Percentiles rank a stretch among this genome's conserved stretches.
Conservation (phyloP, 768 basidiomycete species). For the Pleurotus ostreatus region DNA sequence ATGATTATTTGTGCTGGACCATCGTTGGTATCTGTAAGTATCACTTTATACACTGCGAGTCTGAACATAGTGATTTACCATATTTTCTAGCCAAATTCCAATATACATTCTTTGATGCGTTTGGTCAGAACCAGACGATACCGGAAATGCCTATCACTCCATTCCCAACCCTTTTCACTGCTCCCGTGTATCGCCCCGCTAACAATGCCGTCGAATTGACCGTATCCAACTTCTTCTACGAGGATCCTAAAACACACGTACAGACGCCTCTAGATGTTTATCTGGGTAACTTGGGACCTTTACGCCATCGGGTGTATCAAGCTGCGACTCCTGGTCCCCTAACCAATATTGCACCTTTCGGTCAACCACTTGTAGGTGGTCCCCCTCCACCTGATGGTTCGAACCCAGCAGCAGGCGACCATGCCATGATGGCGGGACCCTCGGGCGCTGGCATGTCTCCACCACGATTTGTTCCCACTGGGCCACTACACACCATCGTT, state of each 20-base stretch:
- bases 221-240: conserved; percentile 85
- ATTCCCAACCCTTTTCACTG: conserved; percentile 81
- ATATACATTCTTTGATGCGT: conserved; percentile 91
- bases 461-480: conserved; percentile 49
- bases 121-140: conserved; percentile 73
- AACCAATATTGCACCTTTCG: conserved; percentile 58
- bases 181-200: conserved; percentile 68
- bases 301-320: conserved; percentile 74
- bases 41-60: conserved; percentile 7
- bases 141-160: conserved; percentile 84
- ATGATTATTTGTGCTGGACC: conserved; percentile 95
- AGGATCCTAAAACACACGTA: conserved; percentile 58
- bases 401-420: conserved; percentile 21
- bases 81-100: conserved; percentile 75
- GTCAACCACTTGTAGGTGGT: conserved; percentile 38
- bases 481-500: conserved; percentile 72
- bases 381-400: conserved; percentile 22
- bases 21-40: conserved; percentile 90
- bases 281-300: conserved; percentile 85
- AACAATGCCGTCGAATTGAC: conserved; percentile 79
- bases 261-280: conserved; percentile 83
- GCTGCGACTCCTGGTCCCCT: conserved; percentile 66
- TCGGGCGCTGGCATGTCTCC: conserved; percentile 25
- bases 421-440: conserved; percentile 13
- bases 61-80: conserved; percentile 15